A percentile compares a stretch with the other conserved stretches of the same genome.
phyloP scores from a whole-genome alignment of 2,329 filamentous ascomycete species.

The Xylariaceae sp. region DNA sequence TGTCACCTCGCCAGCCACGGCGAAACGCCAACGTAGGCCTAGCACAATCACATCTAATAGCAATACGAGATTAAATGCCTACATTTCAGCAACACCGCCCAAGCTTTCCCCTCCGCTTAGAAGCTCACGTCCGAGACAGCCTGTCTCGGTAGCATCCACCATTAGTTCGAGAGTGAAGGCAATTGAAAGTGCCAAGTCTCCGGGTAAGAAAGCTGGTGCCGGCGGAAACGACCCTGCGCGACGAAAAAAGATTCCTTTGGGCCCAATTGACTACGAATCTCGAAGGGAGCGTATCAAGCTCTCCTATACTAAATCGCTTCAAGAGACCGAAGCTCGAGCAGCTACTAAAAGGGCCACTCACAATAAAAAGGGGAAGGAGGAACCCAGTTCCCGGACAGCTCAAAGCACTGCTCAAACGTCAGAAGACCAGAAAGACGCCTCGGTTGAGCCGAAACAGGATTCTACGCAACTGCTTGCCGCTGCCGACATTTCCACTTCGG shows the following conservation, averaged over 20 bases:
- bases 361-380: slow-evolving; percentile 48
- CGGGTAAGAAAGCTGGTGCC: slow-evolving; percentile 30
- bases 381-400: slow-evolving; percentile 33
- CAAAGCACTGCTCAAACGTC: slow-evolving; percentile 43
- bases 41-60: slow-evolving; percentile 44
- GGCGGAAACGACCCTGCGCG: slow-evolving; percentile 38
- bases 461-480: slow-evolving; percentile 6
- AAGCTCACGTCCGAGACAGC: slow-evolving; percentile 75
- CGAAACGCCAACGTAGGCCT: slow-evolving; percentile 39
- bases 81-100: slow-evolving; percentile 63
- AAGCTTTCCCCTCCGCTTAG: slow-evolving; percentile 74
- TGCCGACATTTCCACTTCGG: not conserved
- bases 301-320: slow-evolving; percentile 78
- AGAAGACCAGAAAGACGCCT: slow-evolving; percentile 15
- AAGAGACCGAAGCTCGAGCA: slow-evolving; percentile 61
- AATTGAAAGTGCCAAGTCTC: slow-evolving; percentile 50
- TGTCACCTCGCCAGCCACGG: slow-evolving; percentile 28
- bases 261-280: slow-evolving; percentile 79
- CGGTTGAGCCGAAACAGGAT: slow-evolving; percentile 13
- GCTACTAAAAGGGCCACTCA: slow-evolving; percentile 47
- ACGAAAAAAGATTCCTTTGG: slow-evolving; percentile 55
- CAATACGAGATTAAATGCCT: slow-evolving; percentile 62
- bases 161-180: slow-evolving; percentile 63
- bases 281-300: slow-evolving; percentile 76
- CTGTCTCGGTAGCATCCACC: slow-evolving; percentile 70